Base-by-base conservation (phyloP, 1,284 basidiomycete species). In the Ustilago hordei region DNA sequence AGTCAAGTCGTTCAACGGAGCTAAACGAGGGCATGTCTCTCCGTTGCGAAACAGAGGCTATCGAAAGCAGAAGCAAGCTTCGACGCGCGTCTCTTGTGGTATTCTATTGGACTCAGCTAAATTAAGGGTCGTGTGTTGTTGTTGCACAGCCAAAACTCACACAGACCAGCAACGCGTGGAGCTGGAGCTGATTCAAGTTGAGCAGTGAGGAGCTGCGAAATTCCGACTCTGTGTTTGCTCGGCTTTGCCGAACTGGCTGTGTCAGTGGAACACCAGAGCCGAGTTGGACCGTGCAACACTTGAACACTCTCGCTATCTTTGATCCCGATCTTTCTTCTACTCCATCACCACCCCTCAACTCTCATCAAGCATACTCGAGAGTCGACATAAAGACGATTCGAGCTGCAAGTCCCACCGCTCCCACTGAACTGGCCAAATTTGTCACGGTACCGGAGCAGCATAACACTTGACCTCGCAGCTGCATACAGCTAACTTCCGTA, bases 281-380 rank as follows among this genome's bases (percentile, higher is more conserved):
- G 43, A 19, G 56, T 32, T 58, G 56, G 56, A 58, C 56, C 56
- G 56, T 58, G 56, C 56, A 28, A 28, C 43, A 48, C 45, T 11
- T 19, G 17, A 5, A 13, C 15, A 23, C 15, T 8, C 31, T 32
- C 32, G 8, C 48, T 17, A 13, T 34, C 48, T 19, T 17, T 7
- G 32, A 12, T 36, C 7, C 9, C n/a, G n/a, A 7, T 6, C 43
- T 45, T 23, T 8, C 6, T 45, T 45, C 11, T 7, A 7, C n/a
- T 34, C 52, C 19, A 19, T 35, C 34, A 19, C 56, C 4, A 47
- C 2, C 39, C 39, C 15, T 56, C 39, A 28, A 28, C 23, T 3
- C 55, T 45, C 36, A 11, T 54, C 55, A 45, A 45, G 39, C 43
- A 45, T 7, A 45, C 17, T 45, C 43, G 43, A 45, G 43, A 11